A percentile compares a stretch with the other conserved stretches of the same genome.
Conservation (phyloP, 805 yeast genomes). For the Candida palmyrensis region DNA sequence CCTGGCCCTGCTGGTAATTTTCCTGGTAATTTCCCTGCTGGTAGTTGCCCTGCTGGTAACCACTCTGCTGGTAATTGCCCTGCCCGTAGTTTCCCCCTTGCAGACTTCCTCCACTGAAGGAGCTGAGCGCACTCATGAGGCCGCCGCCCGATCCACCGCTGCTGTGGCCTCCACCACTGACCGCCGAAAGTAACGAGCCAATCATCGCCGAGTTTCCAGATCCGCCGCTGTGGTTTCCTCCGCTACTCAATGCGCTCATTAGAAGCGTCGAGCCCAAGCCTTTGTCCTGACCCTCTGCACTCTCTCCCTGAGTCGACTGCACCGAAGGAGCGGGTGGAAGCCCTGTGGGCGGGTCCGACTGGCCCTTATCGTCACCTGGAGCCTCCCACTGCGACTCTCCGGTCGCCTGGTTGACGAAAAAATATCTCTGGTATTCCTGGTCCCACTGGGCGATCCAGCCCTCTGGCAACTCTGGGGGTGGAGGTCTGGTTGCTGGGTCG, state of each 20-base stretch:
- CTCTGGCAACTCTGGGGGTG: conserved; percentile 15
- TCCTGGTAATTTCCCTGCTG: conserved; percentile 1
- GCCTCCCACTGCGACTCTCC: conserved; percentile 28
- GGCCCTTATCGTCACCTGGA: conserved; percentile 9
- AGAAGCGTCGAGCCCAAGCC: conserved; percentile 1
- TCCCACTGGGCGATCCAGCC: conserved; percentile 35
- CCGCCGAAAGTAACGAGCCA: conserved; percentile 1
- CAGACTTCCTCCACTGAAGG: neutral
- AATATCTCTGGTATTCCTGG: conserved; percentile 23
- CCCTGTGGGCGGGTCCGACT: no score
- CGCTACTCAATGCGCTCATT: conserved; percentile 1
- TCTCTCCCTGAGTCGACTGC: conserved; percentile 1
- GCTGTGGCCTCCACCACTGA: conserved; percentile 5
- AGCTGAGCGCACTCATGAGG: neutral
- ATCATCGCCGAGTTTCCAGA: neutral
- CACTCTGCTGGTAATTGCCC: conserved; percentile 1
- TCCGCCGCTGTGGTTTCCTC: neutral
- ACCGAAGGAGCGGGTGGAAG: neutral
- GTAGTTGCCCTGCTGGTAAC: conserved; percentile 1
- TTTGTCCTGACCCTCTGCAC: conserved; percentile 4
- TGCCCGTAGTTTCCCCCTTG: conserved; percentile 1
- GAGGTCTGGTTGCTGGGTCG: neutral
- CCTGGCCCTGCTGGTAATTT: conserved; percentile 1
- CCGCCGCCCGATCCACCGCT: no score
- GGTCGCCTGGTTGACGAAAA: conserved; percentile 19